A percentile compares a stretch with the other conserved stretches of the same genome.
These are phyloP conservation scores for Heterococcus sp. DNA, from an alignment of 108 stramenopile genomes.

Conservation along the genomic window DNA sequence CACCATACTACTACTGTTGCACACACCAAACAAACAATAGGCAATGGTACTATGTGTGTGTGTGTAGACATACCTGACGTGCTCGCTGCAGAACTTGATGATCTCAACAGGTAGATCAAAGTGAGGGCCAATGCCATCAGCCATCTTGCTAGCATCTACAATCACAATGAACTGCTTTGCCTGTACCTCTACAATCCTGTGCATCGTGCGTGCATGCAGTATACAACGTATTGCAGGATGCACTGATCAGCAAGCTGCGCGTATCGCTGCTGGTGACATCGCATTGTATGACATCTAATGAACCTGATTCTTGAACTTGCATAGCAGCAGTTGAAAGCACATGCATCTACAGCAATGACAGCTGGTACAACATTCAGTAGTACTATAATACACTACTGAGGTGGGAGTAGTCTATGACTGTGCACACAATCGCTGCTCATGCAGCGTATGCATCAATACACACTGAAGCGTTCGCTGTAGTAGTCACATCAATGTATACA, in stretches of 20 bases:
- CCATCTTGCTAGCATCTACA: conserved; percentile 88
- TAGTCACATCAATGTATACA: no score
- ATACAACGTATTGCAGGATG: neutral
- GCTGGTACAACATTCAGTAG: neutral
- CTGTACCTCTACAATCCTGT: conserved; percentile 2
- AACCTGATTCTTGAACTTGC: no score
- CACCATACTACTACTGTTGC: no score
- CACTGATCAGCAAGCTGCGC: neutral
- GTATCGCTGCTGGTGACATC: neutral
- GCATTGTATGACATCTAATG: neutral
- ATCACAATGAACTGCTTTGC: conserved; percentile 15
- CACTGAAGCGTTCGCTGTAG: no score
- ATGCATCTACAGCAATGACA: neutral
- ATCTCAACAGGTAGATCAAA: conserved; percentile 88
- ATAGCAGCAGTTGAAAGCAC: neutral
- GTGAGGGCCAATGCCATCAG: conserved; percentile 79
- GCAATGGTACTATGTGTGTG: no score
- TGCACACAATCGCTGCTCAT: no score
- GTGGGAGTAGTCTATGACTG: no score
- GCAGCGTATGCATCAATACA: no score
- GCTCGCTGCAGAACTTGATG: neutral
- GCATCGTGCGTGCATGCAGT: neutral
- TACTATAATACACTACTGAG: no score
- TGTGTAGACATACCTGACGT: conserved; percentile 40
- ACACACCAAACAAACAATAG: no score